Conservation (phyloP, 257 asterid species). For the Nicotiana undulata region DNA sequence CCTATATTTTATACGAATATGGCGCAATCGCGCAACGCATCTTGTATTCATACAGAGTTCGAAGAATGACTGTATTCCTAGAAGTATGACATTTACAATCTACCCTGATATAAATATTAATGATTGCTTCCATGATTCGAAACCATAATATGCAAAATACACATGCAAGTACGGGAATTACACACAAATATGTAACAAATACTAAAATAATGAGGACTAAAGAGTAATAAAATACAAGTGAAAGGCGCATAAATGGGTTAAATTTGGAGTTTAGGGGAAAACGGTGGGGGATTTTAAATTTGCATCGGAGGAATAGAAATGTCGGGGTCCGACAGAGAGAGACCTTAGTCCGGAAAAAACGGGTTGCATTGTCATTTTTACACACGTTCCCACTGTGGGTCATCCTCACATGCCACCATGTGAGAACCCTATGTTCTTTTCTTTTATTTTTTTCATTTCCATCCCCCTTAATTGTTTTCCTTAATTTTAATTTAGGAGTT, state of each 20-base stretch:
- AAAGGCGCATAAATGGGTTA: neutral
- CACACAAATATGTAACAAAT: neutral
- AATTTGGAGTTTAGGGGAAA: neutral
- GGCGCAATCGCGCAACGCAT: no score
- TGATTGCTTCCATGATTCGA: accelerated
- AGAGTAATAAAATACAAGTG: neutral
- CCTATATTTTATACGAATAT: no score
- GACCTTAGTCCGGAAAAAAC: constrained; percentile 51
- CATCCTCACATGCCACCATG: constrained; percentile 79
- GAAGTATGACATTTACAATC: no score
- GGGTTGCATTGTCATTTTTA: constrained; percentile 56
- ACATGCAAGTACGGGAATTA: neutral
- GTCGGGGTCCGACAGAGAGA: constrained; percentile 40
- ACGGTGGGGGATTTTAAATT: neutral
- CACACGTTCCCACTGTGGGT: constrained; percentile 45
- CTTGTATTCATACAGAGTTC: no score
- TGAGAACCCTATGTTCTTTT: constrained; percentile 20
- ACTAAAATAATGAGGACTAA: neutral
- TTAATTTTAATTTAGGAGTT: no score
- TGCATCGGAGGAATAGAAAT: constrained; percentile 13
- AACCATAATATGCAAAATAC: no score
- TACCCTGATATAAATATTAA: no score
- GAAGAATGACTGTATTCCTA: no score
- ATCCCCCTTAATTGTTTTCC: neutral
- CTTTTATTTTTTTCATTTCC: neutral